phyloP scores from a whole-genome alignment of 1,284 basidiomycete species.

The Cryptococcus hybrid region DNA sequence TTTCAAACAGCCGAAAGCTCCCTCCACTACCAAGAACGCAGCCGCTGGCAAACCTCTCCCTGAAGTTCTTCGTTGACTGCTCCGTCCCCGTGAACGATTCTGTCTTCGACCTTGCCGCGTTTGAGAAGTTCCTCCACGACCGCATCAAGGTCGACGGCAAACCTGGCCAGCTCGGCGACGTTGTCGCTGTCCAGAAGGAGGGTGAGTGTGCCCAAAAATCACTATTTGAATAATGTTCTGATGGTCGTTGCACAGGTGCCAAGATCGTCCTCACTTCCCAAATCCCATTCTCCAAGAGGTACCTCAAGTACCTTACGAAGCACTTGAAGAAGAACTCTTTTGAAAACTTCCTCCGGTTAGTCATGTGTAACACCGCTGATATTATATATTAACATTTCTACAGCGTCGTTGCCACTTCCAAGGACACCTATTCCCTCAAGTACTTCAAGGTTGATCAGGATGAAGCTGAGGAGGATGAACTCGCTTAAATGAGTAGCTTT shows the following conservation, averaged over 20 bases:
- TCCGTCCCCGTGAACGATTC: conserved; percentile 85
- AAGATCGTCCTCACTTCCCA: conserved; percentile 77
- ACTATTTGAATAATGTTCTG: conserved; percentile 1
- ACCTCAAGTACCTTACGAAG: conserved; percentile 82
- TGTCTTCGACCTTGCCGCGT: conserved; percentile 87
- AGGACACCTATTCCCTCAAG: conserved; percentile 84
- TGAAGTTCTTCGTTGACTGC: conserved; percentile 95
- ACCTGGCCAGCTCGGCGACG: conserved; percentile 80
- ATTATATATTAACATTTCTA: neutral
- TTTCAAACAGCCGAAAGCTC: no score
- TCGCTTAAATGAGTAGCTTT: neutral
- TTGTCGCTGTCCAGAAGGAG: conserved; percentile 75
- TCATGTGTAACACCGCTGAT: neutral
- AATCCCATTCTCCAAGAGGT: conserved; percentile 87
- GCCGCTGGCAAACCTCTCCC: conserved; percentile 66
- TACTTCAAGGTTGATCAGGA: conserved; percentile 93
- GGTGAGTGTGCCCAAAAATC: conserved; percentile 55
- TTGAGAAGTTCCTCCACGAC: conserved; percentile 92
- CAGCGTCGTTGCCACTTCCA: conserved; percentile 81
- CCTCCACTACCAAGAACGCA: conserved; percentile 50
- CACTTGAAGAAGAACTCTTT: conserved; percentile 68
- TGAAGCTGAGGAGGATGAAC: conserved; percentile 52
- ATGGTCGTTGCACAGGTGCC: conserved; percentile 54
- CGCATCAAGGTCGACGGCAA: conserved; percentile 75
- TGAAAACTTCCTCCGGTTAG: conserved; percentile 49